Evolutionary conservation across 371 early-diverging fungal species (phyloP).

Genomic region (Mortierella sp.): DNA sequence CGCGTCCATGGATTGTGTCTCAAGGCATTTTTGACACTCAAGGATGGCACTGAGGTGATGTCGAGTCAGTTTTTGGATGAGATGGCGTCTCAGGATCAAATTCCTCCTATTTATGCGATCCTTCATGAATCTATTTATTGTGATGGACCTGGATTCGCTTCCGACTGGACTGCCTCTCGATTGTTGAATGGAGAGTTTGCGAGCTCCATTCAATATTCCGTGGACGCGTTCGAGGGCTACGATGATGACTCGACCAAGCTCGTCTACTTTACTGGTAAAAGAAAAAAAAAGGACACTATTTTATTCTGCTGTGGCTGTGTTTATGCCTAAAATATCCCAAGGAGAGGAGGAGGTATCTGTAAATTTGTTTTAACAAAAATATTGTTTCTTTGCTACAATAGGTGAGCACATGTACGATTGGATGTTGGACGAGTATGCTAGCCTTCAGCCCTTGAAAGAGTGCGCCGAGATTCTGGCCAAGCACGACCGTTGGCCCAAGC

Average conservation of each 20-base stretch:
- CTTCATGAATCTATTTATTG: constrained; percentile 80
- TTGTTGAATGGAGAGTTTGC: constrained; percentile 59
- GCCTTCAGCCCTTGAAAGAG: constrained; percentile 67
- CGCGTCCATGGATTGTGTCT: constrained; percentile 67
- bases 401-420: constrained; percentile 81
- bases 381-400: constrained; percentile 4
- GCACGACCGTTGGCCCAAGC: constrained; percentile 63
- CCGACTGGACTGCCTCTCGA: constrained; percentile 71
- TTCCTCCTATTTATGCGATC: constrained; percentile 68
- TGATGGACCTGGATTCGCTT: constrained; percentile 62
- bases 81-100: constrained; percentile 44
- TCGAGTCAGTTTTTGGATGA: constrained; percentile 61
- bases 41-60: constrained; percentile 57
- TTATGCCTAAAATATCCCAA: too few species aligned
- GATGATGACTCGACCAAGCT: constrained; percentile 53
- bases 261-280: constrained; percentile 46
- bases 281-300: too few species aligned
- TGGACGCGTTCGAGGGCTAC: constrained; percentile 61
- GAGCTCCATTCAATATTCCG: constrained; percentile 57
- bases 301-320: too few species aligned
- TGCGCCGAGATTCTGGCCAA: constrained; percentile 73
- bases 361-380: constrained; percentile 53
- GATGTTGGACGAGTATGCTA: constrained; percentile 80
- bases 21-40: constrained; percentile 58
- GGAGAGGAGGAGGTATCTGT: constrained; percentile 51